These are phyloP conservation scores for Catenaria anguillulae DNA, from an alignment of 371 early-diverging fungal species.

Conservation along the genomic window DNA sequence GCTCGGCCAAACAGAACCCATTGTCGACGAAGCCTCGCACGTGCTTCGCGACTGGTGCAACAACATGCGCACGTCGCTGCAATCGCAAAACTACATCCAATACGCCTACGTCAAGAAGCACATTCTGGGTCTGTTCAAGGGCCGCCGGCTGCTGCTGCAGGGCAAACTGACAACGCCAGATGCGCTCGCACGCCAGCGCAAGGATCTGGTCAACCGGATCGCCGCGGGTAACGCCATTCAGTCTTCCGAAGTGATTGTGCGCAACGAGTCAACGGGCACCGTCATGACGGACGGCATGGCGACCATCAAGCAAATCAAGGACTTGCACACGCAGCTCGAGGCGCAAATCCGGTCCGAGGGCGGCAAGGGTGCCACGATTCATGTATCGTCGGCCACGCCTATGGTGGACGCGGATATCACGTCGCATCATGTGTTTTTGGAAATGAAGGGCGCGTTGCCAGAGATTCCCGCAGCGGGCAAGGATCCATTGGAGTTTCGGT, in stretches of 20 bases:
- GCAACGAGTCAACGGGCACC: slow-evolving; percentile 46
- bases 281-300: slow-evolving; percentile 38
- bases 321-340: slow-evolving; percentile 37
- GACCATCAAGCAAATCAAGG: slow-evolving; percentile 38
- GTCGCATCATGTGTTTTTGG: slow-evolving; percentile 9
- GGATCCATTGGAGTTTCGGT: slow-evolving; percentile 42
- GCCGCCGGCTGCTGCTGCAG: slow-evolving; percentile 48
- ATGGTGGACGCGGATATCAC: background rate
- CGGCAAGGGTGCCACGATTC: background rate
- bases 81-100: slow-evolving; percentile 34
- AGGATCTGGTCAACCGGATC: slow-evolving; percentile 39
- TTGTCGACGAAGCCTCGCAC: slow-evolving; percentile 53
- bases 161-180: slow-evolving; percentile 39
- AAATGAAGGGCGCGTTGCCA: slow-evolving; percentile 4
- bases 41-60: slow-evolving; percentile 49
- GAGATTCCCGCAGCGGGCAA: background rate
- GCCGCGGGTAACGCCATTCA: slow-evolving; percentile 40
- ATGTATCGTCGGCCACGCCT: background rate
- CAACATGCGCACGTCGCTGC: slow-evolving; percentile 34
- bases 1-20: slow-evolving; percentile 40
- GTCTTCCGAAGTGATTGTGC: slow-evolving; percentile 38
- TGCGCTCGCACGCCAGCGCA: slow-evolving; percentile 36
- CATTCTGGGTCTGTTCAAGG: slow-evolving; percentile 43
- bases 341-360: slow-evolving; percentile 1
- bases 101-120: slow-evolving; percentile 37